phyloP scores from a whole-genome alignment of 495 filamentous ascomycete species.

The Penicillium crystallinum region DNA sequence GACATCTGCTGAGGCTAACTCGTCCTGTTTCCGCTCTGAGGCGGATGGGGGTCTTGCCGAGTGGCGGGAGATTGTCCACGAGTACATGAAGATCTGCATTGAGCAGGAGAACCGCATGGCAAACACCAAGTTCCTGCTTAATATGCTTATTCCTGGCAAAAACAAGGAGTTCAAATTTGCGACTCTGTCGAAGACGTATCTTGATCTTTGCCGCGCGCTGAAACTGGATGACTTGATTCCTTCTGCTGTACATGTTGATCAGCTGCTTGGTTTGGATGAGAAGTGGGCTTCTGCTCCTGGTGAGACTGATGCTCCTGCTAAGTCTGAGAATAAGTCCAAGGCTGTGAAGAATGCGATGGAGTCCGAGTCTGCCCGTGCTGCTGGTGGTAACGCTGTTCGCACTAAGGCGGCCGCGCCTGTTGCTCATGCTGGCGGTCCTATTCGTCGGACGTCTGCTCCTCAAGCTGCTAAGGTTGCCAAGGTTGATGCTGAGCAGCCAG shows the following conservation, averaged over 20 bases:
- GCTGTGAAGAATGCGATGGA: constrained; percentile 51
- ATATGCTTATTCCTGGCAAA: constrained; percentile 81
- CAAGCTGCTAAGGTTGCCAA: constrained; percentile 21
- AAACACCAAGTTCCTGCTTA: constrained; percentile 89
- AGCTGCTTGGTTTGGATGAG: constrained; percentile 52
- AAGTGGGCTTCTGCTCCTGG: constrained; percentile 30
- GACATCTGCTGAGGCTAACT: constrained; percentile 80
- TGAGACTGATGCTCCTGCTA: not conserved
- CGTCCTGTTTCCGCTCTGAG: constrained; percentile 68
- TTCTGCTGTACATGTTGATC: constrained; percentile 57
- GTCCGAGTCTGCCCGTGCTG: constrained; percentile 43
- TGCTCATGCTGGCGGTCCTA: constrained; percentile 29
- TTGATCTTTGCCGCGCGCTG: constrained; percentile 56
- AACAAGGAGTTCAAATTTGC: constrained; percentile 50
- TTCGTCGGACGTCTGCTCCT: constrained; percentile 37
- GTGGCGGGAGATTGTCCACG: constrained; percentile 70
- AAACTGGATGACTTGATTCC: constrained; percentile 55
- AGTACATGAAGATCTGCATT: constrained; percentile 66
- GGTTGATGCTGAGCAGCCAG: constrained; percentile 11
- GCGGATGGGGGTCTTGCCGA: constrained; percentile 59
- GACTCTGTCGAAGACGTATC: constrained; percentile 56
- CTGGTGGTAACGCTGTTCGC: constrained; percentile 30
- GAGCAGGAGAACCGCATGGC: constrained; percentile 77
- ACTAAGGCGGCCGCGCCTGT: constrained; percentile 25
- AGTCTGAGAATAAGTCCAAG: constrained; percentile 27